Evolutionary conservation across 305 asterid species (phyloP).

Genomic region (Fraxinus floribunda): DNA sequence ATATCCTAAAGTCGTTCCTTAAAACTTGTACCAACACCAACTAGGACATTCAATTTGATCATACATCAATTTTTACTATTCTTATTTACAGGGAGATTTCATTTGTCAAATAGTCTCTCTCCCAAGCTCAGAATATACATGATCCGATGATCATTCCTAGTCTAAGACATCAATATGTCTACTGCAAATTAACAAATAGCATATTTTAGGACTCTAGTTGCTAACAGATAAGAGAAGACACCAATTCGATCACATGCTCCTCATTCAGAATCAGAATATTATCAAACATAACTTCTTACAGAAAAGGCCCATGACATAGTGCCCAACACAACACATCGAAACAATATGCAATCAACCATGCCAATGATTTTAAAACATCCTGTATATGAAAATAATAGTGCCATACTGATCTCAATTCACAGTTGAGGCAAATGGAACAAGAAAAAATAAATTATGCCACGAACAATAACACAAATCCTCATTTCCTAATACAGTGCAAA

Average conservation of each 20-base stretch:
- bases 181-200: neutral
- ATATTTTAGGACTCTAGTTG: neutral
- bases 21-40: neutral
- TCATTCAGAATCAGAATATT: neutral
- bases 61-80: neutral
- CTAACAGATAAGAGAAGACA: neutral
- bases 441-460: neutral
- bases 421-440: neutral
- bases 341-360: neutral
- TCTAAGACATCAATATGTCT: neutral
- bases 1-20: neutral
- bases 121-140: neutral
- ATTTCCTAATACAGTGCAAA: neutral
- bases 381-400: neutral
- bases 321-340: neutral
- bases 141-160: neutral
- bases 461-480: neutral
- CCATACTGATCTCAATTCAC: slow-evolving; percentile 4
- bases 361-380: neutral
- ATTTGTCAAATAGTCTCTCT: neutral
- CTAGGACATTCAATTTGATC: neutral
- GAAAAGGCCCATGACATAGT: neutral
- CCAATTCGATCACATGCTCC: neutral
- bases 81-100: neutral
- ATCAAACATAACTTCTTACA: neutral